phyloP scores from a whole-genome alignment of 768 basidiomycete species.

The Boletus pseudopeckii region DNA sequence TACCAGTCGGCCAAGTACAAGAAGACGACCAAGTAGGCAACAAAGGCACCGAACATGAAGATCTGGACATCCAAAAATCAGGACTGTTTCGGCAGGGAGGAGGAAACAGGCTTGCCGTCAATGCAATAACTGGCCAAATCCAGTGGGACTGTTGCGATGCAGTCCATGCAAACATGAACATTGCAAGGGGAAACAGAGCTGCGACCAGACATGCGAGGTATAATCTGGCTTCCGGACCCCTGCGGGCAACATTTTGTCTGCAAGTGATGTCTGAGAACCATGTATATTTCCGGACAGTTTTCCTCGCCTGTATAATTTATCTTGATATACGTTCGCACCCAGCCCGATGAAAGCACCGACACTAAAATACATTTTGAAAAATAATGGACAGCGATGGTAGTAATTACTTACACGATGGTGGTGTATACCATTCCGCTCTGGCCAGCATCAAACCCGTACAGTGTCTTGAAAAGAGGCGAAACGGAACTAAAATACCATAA shows the following conservation, averaged over 20 bases:
- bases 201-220: slow-evolving; percentile 53
- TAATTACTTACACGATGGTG: slow-evolving; percentile 46
- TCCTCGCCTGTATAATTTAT: slow-evolving; percentile 43
- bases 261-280: slow-evolving; percentile 26
- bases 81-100: not conserved
- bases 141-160: slow-evolving; percentile 52
- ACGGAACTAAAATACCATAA: slow-evolving; percentile 42
- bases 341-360: slow-evolving; percentile 50
- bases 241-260: slow-evolving; percentile 26
- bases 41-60: slow-evolving; percentile 48
- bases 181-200: slow-evolving; percentile 49
- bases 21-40: slow-evolving; percentile 54
- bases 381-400: not conserved
- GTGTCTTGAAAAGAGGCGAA: slow-evolving; percentile 47
- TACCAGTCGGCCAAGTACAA: slow-evolving; percentile 61
- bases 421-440: slow-evolving; percentile 58
- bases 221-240: slow-evolving; percentile 54
- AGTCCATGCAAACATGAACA: slow-evolving; percentile 74
- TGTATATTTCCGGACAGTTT: not conserved
- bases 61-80: slow-evolving; percentile 29
- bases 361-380: slow-evolving; percentile 30
- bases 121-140: slow-evolving; percentile 40
- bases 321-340: slow-evolving; percentile 42
- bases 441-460: slow-evolving; percentile 62
- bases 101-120: slow-evolving; percentile 3